phyloP scores from a whole-genome alignment of 148 eudicot species.

The Silene latifolia region DNA sequence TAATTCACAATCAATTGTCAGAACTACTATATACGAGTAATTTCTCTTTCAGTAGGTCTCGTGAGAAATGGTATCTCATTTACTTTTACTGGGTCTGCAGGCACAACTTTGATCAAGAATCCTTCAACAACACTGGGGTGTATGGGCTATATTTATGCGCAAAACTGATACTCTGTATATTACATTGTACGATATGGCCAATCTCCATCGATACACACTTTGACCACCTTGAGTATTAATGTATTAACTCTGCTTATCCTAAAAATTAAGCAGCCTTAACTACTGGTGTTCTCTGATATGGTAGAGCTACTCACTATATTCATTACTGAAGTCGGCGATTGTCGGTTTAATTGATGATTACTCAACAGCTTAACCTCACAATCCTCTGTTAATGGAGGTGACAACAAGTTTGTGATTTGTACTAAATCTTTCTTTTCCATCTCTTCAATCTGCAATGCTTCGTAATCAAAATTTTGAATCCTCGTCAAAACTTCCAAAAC shows the following conservation, averaged over 20 bases:
- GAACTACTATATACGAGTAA: too few relatives aligned
- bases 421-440: neutral
- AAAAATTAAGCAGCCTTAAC: neutral
- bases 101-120: too few relatives aligned
- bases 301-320: slow-evolving; percentile 14
- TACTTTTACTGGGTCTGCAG: too few relatives aligned
- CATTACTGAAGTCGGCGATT: slow-evolving; percentile 17
- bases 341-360: slow-evolving; percentile 6
- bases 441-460: slow-evolving; percentile 14
- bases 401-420: neutral
- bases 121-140: too few relatives aligned
- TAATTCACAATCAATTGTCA: too few relatives aligned
- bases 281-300: neutral
- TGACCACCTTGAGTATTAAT: neutral
- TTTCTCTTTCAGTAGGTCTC: too few relatives aligned
- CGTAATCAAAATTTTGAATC: slow-evolving; percentile 23
- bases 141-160: too few relatives aligned
- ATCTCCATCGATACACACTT: neutral
- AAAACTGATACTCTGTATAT: too few relatives aligned
- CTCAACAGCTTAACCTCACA: neutral
- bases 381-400: neutral
- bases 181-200: too few relatives aligned
- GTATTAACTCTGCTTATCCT: neutral
- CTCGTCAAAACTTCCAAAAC: slow-evolving; percentile 31
- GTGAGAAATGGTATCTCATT: too few relatives aligned